Base-by-base conservation (phyloP, 257 asterid species). In the Przewalskia tangutica region DNA sequence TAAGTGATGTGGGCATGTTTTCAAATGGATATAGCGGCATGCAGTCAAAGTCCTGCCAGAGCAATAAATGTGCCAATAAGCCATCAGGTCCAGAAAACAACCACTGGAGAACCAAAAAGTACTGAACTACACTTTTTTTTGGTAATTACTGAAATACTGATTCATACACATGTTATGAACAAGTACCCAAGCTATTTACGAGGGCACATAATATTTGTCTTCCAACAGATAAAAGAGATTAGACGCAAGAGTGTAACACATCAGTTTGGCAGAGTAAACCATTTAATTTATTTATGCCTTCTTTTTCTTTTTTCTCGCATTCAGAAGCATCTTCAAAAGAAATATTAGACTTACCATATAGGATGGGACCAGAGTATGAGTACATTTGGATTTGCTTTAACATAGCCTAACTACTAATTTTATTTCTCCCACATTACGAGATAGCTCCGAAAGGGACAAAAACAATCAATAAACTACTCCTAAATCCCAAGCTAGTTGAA, bases 31-130 rank as follows among this genome's bases (percentile, higher is more conserved):
- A 88, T 82, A 85, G 86, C 23, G 99, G 99, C 98, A 92, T 93
- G 91, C 98, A 93, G 82, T 95, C 98, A 78, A 89, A 83, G 83
- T 95, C 98, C 98, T 95, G 94, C 81, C 82, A 88, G 77, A 86
- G 62, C 76, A 80, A 42, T 27, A 63, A 63, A 67, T 60, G 34
- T 23, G 14, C 34, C 83, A 16, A 36, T 18, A 63, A 63, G 83
- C 40, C 11, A 78, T 56, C 82, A n/a, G 60, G 58, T 42, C 58
- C 58, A 10, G 78, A 18, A 71, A 44, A 20, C 18, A 71, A 71
- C 3, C 58, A 44, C 58, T 20, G 32, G 58, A 71, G 54, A 71
- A 44, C 58, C 78, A 46, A 71, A 44, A 18, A n/a, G 27, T 58
- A 58, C 64, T 58, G 32, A 18, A 58, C n/a, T 58, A n/a, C 32